Evolutionary conservation across 2,329 filamentous ascomycete genomes (phyloP).

Genomic region (Fusarium secorum): DNA sequence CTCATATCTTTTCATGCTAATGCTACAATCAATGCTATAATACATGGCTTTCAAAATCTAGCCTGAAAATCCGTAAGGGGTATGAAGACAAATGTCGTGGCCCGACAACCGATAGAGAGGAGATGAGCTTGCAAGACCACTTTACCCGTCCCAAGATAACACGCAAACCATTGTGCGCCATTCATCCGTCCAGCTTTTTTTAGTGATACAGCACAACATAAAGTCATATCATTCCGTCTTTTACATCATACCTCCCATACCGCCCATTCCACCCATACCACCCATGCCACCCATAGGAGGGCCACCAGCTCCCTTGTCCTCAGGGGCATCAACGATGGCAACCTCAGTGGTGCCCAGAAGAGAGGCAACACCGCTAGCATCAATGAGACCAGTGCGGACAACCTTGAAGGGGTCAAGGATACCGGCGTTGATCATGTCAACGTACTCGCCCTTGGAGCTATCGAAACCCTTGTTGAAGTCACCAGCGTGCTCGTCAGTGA

Average conservation of each 20-base stretch:
- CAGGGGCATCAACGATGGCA: slow-evolving; percentile 92
- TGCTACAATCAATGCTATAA: slow-evolving; percentile 47
- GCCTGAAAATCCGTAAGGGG: slow-evolving; percentile 42
- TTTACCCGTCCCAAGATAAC: slow-evolving; percentile 50
- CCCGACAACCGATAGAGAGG: slow-evolving; percentile 44
- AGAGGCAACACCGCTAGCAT: slow-evolving; percentile 95
- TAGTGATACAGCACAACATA: slow-evolving; percentile 43
- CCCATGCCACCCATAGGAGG: slow-evolving; percentile 71
- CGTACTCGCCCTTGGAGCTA: slow-evolving; percentile 95
- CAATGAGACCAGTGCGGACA: slow-evolving; percentile 92
- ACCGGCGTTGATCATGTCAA: slow-evolving; percentile 97
- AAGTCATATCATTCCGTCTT: slow-evolving; percentile 38
- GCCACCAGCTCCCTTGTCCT: slow-evolving; percentile 81
- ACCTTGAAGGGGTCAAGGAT: slow-evolving; percentile 99
- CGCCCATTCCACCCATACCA: slow-evolving; percentile 67
- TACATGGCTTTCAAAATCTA: slow-evolving; percentile 45
- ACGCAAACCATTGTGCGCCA: slow-evolving; percentile 59
- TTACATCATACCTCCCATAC: slow-evolving; percentile 69
- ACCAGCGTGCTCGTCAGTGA: slow-evolving; percentile 86
- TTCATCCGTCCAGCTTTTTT: slow-evolving; percentile 44
- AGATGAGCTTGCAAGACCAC: slow-evolving; percentile 49
- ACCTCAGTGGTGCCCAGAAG: slow-evolving; percentile 98
- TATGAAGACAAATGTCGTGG: slow-evolving; percentile 42
- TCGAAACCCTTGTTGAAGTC: slow-evolving; percentile 99
- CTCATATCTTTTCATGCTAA: slow-evolving; percentile 38